Evolutionary conservation across 768 basidiomycete species (phyloP).

Genomic region (Auricularia cornea): DNA sequence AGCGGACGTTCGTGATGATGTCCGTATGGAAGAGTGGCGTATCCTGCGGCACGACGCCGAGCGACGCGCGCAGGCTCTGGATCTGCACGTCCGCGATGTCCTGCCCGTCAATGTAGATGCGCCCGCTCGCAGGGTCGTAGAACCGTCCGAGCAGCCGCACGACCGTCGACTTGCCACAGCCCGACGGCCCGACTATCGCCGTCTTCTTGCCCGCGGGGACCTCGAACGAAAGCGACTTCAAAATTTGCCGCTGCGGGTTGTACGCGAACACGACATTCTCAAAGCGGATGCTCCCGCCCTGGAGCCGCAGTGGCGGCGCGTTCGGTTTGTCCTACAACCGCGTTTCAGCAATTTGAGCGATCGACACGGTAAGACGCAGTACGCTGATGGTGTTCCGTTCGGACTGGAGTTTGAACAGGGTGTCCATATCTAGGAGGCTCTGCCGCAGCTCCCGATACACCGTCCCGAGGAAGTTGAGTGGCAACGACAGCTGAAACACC

Average conservation of each 20-base stretch:
- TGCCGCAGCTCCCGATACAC: slow-evolving; percentile 97
- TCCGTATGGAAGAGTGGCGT: slow-evolving; percentile 96
- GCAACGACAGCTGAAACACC: slow-evolving; percentile 93
- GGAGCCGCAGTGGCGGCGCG: slow-evolving; percentile 59
- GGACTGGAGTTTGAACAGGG: slow-evolving; percentile 81
- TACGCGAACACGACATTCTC: slow-evolving; percentile 90
- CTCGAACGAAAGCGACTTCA: slow-evolving; percentile 77
- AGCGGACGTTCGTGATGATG: slow-evolving; percentile 91
- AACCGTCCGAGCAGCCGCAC: slow-evolving; percentile 91
- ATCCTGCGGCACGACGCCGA: slow-evolving; percentile 97
- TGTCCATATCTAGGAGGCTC: slow-evolving; percentile 95
- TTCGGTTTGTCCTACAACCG: slow-evolving; percentile 51
- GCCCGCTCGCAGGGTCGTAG: slow-evolving; percentile 76
- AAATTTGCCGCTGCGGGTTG: slow-evolving; percentile 87
- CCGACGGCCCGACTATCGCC: slow-evolving; percentile 93
- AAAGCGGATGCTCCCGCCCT: slow-evolving; percentile 84
- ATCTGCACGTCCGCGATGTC: slow-evolving; percentile 68
- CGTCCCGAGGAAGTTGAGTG: slow-evolving; percentile 93
- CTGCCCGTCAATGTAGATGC: slow-evolving; percentile 84
- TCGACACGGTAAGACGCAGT: slow-evolving; percentile 10
- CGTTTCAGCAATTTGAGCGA: no score
- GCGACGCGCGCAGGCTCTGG: slow-evolving; percentile 57
- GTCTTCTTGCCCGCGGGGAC: slow-evolving; percentile 96
- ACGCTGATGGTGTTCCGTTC: slow-evolving; percentile 68
- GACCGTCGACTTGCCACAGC: slow-evolving; percentile 95